These are phyloP conservation scores for Purshia tridentata DNA, from an alignment of 306 rosid genomes.

Conservation along the genomic window DNA sequence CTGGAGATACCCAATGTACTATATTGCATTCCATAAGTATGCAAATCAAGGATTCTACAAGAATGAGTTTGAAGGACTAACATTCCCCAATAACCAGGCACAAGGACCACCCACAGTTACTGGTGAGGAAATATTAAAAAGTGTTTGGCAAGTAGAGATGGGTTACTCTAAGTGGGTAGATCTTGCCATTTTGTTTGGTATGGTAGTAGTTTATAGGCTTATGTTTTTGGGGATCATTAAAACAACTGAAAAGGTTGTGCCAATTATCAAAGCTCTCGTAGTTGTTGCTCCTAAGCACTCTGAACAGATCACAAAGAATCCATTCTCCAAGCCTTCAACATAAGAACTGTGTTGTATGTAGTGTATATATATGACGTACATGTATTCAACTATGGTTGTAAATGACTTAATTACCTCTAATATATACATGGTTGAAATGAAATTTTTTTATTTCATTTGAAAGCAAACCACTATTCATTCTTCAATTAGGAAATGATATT, in stretches of 20 bases:
- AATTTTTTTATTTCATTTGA: no score
- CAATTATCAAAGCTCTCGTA: constrained; percentile 20
- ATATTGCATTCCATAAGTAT: constrained; percentile 59
- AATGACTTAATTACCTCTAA: no score
- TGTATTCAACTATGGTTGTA: not conserved
- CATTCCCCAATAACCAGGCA: constrained; percentile 37
- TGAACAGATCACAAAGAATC: constrained; percentile 1
- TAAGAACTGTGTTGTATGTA: not conserved
- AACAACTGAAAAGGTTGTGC: constrained; percentile 40
- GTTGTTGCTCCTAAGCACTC: constrained; percentile 9
- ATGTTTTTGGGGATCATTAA: constrained; percentile 49
- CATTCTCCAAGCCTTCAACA: not conserved
- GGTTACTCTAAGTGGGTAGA: constrained; percentile 67
- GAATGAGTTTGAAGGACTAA: constrained; percentile 57
- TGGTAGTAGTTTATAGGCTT: constrained; percentile 46
- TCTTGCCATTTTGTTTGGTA: constrained; percentile 52
- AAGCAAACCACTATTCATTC: no score
- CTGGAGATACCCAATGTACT: constrained; percentile 61
- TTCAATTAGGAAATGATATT: no score
- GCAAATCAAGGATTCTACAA: constrained; percentile 65
- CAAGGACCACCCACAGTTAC: constrained; percentile 19
- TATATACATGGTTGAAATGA: no score
- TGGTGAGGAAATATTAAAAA: constrained; percentile 45
- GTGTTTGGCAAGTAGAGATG: constrained; percentile 50
- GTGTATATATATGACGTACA: not conserved